A percentile compares a stretch with the other conserved stretches of the same genome.
These are phyloP conservation scores for Verticillium dahliae DNA, from an alignment of 2,329 filamentous ascomycete species.

Conservation along the genomic window DNA sequence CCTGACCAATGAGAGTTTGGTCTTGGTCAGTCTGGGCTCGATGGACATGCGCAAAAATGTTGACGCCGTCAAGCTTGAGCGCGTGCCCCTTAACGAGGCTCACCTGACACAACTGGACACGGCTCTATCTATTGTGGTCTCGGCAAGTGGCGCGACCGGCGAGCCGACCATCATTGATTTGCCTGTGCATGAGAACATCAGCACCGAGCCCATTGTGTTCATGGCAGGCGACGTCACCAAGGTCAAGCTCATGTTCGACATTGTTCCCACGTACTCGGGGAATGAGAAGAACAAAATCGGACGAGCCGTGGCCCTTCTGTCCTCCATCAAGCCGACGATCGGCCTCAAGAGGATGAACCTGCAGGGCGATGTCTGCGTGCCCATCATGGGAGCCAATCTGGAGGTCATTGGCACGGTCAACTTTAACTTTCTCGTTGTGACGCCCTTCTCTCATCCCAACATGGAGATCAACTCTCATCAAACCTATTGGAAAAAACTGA, in stretches of 20 bases:
- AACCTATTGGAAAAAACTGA: conserved; percentile 93
- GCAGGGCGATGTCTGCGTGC: conserved; percentile 86
- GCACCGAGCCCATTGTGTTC: conserved; percentile 90
- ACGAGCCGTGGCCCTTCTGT: conserved; percentile 80
- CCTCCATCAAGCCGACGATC: conserved; percentile 74
- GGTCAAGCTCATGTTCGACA: conserved; percentile 88
- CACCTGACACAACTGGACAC: conserved; percentile 93
- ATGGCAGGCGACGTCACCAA: conserved; percentile 69
- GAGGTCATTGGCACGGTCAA: conserved; percentile 93
- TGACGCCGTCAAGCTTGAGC: conserved; percentile 78
- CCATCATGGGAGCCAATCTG: conserved; percentile 76
- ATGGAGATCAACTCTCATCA: conserved; percentile 87
- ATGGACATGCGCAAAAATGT: conserved; percentile 86
- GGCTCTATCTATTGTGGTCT: conserved; percentile 84
- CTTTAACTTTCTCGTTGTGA: conserved; percentile 95
- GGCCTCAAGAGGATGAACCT: conserved; percentile 85
- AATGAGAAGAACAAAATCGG: conserved; percentile 84
- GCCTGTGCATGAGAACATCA: conserved; percentile 87
- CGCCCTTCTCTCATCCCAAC: conserved; percentile 86
- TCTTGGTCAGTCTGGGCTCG: conserved; percentile 86
- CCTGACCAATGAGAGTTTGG: conserved; percentile 78
- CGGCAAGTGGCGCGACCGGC: conserved; percentile 75
- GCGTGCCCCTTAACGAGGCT: conserved; percentile 78
- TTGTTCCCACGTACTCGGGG: conserved; percentile 91
- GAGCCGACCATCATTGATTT: conserved; percentile 88